phyloP scores from a whole-genome alignment of 2,329 filamentous ascomycete species.

The Phaeomoniella chlamydospora region DNA sequence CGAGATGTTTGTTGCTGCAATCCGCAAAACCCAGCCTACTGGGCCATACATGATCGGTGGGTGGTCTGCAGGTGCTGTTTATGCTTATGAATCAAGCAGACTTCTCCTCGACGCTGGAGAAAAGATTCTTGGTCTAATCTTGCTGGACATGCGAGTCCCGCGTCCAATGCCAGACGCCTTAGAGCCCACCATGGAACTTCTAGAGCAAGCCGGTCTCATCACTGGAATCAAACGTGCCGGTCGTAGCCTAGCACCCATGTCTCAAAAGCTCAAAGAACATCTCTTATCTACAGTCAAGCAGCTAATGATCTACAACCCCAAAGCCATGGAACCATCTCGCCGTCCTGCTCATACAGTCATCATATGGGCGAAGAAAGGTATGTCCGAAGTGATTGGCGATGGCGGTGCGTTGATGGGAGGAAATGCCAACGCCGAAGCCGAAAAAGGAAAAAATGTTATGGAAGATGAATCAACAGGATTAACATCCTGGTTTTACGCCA shows the following conservation, averaged over 20 bases:
- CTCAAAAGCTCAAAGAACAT: neutral
- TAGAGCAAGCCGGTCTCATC: neutral
- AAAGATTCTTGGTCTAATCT: slow-evolving; percentile 40
- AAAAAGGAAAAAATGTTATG: too few species aligned
- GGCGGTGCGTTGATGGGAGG: too few species aligned
- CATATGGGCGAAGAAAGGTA: slow-evolving; percentile 1
- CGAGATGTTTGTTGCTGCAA: slow-evolving; percentile 1
- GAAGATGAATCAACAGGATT: neutral
- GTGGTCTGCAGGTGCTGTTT: slow-evolving; percentile 16
- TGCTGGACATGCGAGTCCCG: slow-evolving; percentile 49
- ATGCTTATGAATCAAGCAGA: slow-evolving; percentile 45
- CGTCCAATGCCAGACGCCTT: too few species aligned
- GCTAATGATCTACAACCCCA: neutral
- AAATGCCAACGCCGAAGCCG: too few species aligned
- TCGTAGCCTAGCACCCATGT: too few species aligned
- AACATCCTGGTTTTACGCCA: neutral
- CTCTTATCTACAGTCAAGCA: neutral
- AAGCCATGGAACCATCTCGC: neutral
- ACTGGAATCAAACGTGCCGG: neutral
- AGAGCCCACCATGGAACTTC: too few species aligned
- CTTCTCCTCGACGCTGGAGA: slow-evolving; percentile 45
- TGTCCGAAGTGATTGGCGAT: too few species aligned
- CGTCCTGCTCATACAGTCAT: neutral
- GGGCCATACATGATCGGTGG: slow-evolving; percentile 18
- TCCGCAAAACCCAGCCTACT: slow-evolving; percentile 9